phyloP scores from a whole-genome alignment of 1,139 yeast genomes.

The Blastobotrys petasosporus region DNA sequence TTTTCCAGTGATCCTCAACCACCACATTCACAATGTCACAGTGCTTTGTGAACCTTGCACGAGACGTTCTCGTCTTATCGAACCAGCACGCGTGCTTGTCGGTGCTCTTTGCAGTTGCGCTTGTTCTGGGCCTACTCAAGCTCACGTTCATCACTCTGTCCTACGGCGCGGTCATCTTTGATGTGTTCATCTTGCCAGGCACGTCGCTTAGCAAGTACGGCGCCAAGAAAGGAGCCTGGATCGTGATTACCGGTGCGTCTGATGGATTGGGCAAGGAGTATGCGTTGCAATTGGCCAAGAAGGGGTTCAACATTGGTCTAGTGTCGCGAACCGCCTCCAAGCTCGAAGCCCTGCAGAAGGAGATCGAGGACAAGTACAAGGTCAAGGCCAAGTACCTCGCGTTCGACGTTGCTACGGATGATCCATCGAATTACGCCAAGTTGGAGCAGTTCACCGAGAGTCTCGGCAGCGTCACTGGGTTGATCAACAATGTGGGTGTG shows the following conservation, averaged over 20 bases:
- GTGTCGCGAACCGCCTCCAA: constrained; percentile 81
- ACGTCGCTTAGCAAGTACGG: constrained; percentile 67
- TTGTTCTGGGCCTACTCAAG: constrained; percentile 46
- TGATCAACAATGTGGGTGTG: constrained; percentile 90
- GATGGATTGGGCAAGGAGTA: constrained; percentile 97
- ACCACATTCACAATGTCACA: too few species aligned
- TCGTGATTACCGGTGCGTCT: constrained; percentile 92
- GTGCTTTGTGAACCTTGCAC: too few species aligned
- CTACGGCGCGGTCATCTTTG: constrained; percentile 43
- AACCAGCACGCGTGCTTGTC: constrained; percentile 15
- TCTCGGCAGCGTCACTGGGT: constrained; percentile 52
- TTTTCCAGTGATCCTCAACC: too few species aligned
- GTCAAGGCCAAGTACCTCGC: constrained; percentile 65
- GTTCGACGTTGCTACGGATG: constrained; percentile 66
- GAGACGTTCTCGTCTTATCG: constrained; percentile 11
- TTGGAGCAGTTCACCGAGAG: constrained; percentile 46
- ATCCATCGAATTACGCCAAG: constrained; percentile 47
- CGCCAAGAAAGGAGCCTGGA: constrained; percentile 64
- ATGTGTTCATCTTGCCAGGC: constrained; percentile 59
- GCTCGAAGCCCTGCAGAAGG: constrained; percentile 60
- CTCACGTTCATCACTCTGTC: constrained; percentile 40
- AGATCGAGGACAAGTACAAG: constrained; percentile 51
- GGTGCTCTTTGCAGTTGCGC: constrained; percentile 17
- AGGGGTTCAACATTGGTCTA: constrained; percentile 76
- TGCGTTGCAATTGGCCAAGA: constrained; percentile 75